These are phyloP conservation scores for Ascochyta koolunga DNA, from an alignment of 2,329 filamentous ascomycete species.

Conservation along the genomic window DNA sequence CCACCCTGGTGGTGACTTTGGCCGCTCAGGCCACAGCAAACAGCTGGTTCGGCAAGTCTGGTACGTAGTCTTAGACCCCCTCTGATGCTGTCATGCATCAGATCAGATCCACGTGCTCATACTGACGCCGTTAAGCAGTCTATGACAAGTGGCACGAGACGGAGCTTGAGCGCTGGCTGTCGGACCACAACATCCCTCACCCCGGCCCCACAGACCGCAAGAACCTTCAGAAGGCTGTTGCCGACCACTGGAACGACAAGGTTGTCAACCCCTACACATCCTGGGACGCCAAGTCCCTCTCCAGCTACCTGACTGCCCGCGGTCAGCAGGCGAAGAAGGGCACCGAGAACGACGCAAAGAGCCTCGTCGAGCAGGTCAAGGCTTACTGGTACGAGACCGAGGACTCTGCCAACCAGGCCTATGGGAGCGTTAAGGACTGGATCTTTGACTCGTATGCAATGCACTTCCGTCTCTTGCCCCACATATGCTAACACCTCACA, in stretches of 20 bases:
- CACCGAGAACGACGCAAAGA: conserved; percentile 71
- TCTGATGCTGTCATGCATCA: conserved; percentile 1
- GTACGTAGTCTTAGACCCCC: conserved; percentile 60
- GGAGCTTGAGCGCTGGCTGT: conserved; percentile 95
- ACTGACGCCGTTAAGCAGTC: conserved; percentile 59
- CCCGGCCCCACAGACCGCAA: conserved; percentile 90
- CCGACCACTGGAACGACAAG: conserved; percentile 84
- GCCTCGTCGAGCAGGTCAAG: conserved; percentile 72
- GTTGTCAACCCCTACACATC: conserved; percentile 75
- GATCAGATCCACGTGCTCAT: conserved; percentile 1
- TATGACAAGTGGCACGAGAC: conserved; percentile 99
- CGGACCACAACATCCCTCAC: conserved; percentile 88
- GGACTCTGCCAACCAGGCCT: conserved; percentile 75
- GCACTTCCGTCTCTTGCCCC: not conserved
- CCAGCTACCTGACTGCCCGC: conserved; percentile 71
- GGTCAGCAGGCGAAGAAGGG: conserved; percentile 72
- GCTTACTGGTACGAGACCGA: conserved; percentile 78
- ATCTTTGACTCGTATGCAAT: conserved; percentile 76
- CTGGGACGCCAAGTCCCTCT: conserved; percentile 75
- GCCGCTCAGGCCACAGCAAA: conserved; percentile 75
- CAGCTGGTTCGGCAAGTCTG: conserved; percentile 84
- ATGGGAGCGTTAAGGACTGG: conserved; percentile 80
- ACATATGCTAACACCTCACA: conserved; percentile 53
- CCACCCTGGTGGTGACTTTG: conserved; percentile 73
- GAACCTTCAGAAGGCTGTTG: conserved; percentile 89